These are phyloP conservation scores for Aureobasidium sp. DNA, from an alignment of 2,329 filamentous ascomycete species.

Conservation along the genomic window DNA sequence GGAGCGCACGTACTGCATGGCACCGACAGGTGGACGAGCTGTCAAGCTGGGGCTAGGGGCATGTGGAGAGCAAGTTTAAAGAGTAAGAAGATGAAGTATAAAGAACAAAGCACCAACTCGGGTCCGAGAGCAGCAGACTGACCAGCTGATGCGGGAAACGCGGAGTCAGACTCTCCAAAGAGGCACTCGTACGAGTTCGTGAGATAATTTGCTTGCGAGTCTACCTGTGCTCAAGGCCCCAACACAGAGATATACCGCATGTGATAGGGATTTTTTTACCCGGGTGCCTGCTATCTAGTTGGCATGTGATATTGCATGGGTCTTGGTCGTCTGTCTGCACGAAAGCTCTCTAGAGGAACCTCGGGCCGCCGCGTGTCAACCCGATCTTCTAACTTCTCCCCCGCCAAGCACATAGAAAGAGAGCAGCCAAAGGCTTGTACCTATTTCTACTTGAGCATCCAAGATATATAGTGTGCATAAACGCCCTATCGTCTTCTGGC, in stretches of 20 bases:
- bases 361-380: background rate
- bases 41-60: background rate
- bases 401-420: background rate
- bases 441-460: background rate
- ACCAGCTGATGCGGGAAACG: slow-evolving; percentile 9
- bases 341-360: background rate
- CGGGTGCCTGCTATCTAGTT: too few relatives aligned
- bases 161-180: background rate
- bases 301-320: background rate
- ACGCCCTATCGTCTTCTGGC: background rate
- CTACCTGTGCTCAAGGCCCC: background rate
- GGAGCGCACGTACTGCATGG: slow-evolving; percentile 97
- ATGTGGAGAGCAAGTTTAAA: slow-evolving; percentile 1
- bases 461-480: background rate
- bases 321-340: background rate
- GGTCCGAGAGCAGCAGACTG: background rate
- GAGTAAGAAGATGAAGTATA: background rate
- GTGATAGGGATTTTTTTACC: background rate
- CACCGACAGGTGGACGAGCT: slow-evolving; percentile 15
- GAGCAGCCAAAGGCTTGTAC: background rate
- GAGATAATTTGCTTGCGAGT: background rate
- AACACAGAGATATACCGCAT: background rate
- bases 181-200: background rate
- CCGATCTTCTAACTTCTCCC: background rate
- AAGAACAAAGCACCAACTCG: slow-evolving; percentile 2